A percentile compares a stretch with the other conserved stretches of the same genome.
These are phyloP conservation scores for Pythium utonaiense DNA, from an alignment of 352 stramenopile genomes.

Conservation along the genomic window DNA sequence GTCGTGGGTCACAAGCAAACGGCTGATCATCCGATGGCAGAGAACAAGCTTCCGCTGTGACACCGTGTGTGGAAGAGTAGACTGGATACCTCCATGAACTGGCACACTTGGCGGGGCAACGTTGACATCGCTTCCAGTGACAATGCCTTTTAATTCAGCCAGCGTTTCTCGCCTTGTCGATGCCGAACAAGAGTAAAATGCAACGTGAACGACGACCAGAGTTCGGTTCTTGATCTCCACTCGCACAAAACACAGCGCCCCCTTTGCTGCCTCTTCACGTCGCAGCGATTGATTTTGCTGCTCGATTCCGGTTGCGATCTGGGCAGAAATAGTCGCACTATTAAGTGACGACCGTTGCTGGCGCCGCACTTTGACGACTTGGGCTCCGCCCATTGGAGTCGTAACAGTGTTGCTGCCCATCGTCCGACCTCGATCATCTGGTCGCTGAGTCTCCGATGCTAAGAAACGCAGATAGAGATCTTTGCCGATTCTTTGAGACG, in stretches of 20 bases:
- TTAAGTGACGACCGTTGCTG: conserved; percentile 31
- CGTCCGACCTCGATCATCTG: background rate
- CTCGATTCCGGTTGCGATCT: conserved; percentile 31
- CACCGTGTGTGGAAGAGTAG: conserved; percentile 12
- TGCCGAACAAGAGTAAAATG: conserved; percentile 80
- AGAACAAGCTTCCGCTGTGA: conserved; percentile 31
- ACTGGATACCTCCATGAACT: background rate
- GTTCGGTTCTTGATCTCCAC: conserved; percentile 80
- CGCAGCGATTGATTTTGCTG: conserved; percentile 18
- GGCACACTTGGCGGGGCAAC: background rate
- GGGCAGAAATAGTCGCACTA: conserved; percentile 32
- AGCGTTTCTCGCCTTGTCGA: conserved; percentile 64
- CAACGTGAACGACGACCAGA: conserved; percentile 72
- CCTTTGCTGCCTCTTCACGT: conserved; percentile 13
- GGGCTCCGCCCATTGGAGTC: background rate
- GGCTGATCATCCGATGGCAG: conserved; percentile 78
- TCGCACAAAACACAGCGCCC: conserved; percentile 78
- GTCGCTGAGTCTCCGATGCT: background rate
- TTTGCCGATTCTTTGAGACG: conserved; percentile 68
- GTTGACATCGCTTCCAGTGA: conserved; percentile 38
- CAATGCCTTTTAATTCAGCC: conserved; percentile 66
- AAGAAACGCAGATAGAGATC: conserved; percentile 84
- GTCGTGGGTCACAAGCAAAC: conserved; percentile 72
- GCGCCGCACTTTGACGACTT: conserved; percentile 11
- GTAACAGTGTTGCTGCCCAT: conserved; percentile 20